Base-by-base conservation (phyloP, 331 rosid species). In the Dryas integrifolia region DNA sequence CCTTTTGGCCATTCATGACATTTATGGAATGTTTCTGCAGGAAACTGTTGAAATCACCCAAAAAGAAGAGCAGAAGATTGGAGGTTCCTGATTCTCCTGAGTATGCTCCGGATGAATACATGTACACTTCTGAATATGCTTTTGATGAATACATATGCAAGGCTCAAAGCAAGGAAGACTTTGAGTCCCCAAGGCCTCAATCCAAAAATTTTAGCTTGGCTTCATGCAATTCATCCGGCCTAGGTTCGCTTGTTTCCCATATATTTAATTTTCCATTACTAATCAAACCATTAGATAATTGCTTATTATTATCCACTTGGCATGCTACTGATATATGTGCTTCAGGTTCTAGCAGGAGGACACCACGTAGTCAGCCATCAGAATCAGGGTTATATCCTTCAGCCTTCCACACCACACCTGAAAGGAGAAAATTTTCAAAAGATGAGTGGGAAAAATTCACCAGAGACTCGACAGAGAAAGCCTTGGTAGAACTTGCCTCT, bases 391-490 rank as follows among this genome's bases (percentile, higher is more conserved):
- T 81, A 14, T 84, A 81, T 83, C 97, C 89, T 24, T 95, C 97
- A 57, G 83, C 83, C 45, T 83, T 91, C 84, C 96, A 91, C 77
- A 14, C 73, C 12, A 89, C 96, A 6, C 90, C 92, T 9, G 88
- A 86, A 73, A 78, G 96, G 76, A 85, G 78, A 75, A 80, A 74
- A 76, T 87, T 85, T 78, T 82, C 93, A 6, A 84, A 83, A 72
- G 86, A 77, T 6, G 96, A 87, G 86, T 95, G 96, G 99, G 89
- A 88, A 53, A 83, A 69, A 1, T 85, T 95, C 81, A 95, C 99
- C 15, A 77, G 75, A 72, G 82, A 85, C 46, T 81, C 86, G 61
- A 95, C 97, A 5, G 86, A 88, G 68, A 82, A 61, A 35, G 97
- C 96, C 56, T 77, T 95, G 85, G 93, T 85, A 76, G 93, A 84